These are phyloP conservation scores for Trifolium dubium DNA, from an alignment of 306 rosid genomes.

Conservation along the genomic window DNA sequence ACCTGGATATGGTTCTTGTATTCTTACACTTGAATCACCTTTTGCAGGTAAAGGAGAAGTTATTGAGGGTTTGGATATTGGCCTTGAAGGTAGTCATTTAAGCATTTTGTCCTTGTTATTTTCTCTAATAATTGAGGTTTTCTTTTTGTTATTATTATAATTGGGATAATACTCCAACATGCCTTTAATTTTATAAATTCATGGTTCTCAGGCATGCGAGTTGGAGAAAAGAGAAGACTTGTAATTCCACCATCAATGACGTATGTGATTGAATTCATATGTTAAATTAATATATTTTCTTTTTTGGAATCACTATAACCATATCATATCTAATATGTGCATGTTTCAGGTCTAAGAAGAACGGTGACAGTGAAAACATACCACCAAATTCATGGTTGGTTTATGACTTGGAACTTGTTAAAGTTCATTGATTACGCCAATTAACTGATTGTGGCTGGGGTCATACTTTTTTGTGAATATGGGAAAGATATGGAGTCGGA, in stretches of 20 bases:
- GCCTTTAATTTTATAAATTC: not conserved
- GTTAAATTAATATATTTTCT: not conserved
- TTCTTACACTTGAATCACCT: slow-evolving; percentile 41
- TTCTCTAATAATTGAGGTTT: not conserved
- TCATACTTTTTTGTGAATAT: slow-evolving; percentile 10
- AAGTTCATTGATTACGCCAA: slow-evolving; percentile 57
- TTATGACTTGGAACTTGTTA: slow-evolving; percentile 73
- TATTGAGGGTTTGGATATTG: slow-evolving; percentile 74
- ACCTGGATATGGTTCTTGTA: not conserved
- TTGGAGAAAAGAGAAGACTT: slow-evolving; percentile 81
- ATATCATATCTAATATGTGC: slow-evolving; percentile 17
- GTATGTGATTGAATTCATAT: slow-evolving; percentile 51
- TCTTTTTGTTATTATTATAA: not conserved
- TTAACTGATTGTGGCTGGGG: slow-evolving; percentile 5
- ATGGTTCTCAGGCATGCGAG: slow-evolving; percentile 74
- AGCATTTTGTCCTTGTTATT: slow-evolving; percentile 36
- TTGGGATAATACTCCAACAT: not conserved
- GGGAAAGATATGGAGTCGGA: not conserved
- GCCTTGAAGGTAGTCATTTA: slow-evolving; percentile 69
- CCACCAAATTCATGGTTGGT: slow-evolving; percentile 84
- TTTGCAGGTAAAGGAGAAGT: slow-evolving; percentile 72
- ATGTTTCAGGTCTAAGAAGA: slow-evolving; percentile 60
- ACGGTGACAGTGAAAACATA: slow-evolving; percentile 49
- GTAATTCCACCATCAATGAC: slow-evolving; percentile 77
- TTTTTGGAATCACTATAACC: slow-evolving; percentile 19